A percentile compares a stretch with the other conserved stretches of the same genome.
Conservation (phyloP, 202 grass and related monocot genomes). For the Tripidium arundinaceum region DNA sequence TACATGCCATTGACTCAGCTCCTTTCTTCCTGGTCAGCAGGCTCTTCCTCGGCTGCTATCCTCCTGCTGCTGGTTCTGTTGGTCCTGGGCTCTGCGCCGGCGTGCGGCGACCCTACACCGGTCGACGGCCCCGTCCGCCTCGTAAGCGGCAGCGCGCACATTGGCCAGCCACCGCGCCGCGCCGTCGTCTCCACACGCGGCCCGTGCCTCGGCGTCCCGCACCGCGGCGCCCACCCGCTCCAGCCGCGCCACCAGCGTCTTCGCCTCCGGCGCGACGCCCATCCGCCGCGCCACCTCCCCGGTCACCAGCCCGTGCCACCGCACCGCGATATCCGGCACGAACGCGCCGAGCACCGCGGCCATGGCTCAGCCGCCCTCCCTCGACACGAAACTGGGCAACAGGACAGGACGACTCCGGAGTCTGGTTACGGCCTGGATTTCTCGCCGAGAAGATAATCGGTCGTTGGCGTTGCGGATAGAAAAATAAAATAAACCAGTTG, state of each 20-base stretch:
- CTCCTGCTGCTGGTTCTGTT: not conserved
- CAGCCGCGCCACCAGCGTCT: conserved; percentile 35
- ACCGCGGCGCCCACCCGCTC: conserved; percentile 37
- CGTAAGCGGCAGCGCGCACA: conserved; percentile 40
- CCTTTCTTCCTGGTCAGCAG: too few relatives aligned
- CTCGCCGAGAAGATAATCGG: not conserved
- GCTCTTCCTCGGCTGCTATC: too few relatives aligned
- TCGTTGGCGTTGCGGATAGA: not conserved
- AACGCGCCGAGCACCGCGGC: conserved; percentile 57
- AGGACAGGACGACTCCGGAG: too few relatives aligned
- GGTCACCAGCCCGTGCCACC: conserved; percentile 40
- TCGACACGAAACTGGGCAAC: not conserved
- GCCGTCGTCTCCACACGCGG: conserved; percentile 25
- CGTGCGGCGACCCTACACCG: conserved; percentile 38
- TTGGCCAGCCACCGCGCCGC: conserved; percentile 40
- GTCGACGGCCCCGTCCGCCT: conserved; percentile 45
- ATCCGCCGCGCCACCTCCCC: conserved; percentile 36
- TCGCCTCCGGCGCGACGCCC: conserved; percentile 42
- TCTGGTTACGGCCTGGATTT: not conserved
- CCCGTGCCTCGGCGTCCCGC: conserved; percentile 39
- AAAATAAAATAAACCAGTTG: not conserved
- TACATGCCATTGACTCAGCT: too few relatives aligned
- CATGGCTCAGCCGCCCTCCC: conserved; percentile 18
- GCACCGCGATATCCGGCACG: conserved; percentile 51
- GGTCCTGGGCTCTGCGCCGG: conserved; percentile 24